These are phyloP conservation scores for Saccharomycopsis microspora DNA, from an alignment of 805 yeast species.

Conservation along the genomic window DNA sequence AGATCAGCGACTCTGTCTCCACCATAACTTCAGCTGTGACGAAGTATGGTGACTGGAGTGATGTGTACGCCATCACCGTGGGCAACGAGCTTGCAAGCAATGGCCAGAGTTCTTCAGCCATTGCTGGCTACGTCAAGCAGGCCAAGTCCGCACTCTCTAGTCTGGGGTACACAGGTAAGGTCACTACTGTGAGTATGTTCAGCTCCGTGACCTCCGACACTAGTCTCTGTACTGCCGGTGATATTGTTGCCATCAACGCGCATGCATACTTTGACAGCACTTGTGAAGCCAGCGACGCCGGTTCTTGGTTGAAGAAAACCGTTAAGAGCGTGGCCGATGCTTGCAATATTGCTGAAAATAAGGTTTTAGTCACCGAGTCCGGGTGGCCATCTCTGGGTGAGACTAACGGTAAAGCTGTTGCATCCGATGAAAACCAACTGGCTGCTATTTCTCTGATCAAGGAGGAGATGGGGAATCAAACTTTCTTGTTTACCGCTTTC, in stretches of 20 bases:
- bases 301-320: constrained; percentile 38
- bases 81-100: constrained; percentile 52
- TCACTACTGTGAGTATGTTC: constrained; percentile 49
- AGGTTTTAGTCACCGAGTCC: constrained; percentile 41
- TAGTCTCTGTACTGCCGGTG: constrained; percentile 38
- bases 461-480: constrained; percentile 33
- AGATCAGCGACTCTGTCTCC: constrained; percentile 34
- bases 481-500: constrained; percentile 48
- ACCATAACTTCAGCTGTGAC: constrained; percentile 20
- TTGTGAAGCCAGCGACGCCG: constrained; percentile 39
- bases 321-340: constrained; percentile 28
- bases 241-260: constrained; percentile 49
- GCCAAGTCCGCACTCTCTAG: constrained; percentile 33
- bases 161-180: constrained; percentile 34
- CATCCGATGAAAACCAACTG: constrained; percentile 39
- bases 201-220: constrained; percentile 39
- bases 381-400: constrained; percentile 60
- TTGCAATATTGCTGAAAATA: constrained; percentile 32
- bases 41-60: constrained; percentile 38
- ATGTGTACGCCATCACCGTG: constrained; percentile 47
- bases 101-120: constrained; percentile 31
- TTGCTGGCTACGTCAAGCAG: constrained; percentile 30
- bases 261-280: constrained; percentile 53
- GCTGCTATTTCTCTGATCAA: constrained; percentile 40
- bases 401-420: constrained; percentile 42